These are phyloP conservation scores for Yarrowia hollandica DNA, from an alignment of 805 yeast species.

Conservation along the genomic window DNA sequence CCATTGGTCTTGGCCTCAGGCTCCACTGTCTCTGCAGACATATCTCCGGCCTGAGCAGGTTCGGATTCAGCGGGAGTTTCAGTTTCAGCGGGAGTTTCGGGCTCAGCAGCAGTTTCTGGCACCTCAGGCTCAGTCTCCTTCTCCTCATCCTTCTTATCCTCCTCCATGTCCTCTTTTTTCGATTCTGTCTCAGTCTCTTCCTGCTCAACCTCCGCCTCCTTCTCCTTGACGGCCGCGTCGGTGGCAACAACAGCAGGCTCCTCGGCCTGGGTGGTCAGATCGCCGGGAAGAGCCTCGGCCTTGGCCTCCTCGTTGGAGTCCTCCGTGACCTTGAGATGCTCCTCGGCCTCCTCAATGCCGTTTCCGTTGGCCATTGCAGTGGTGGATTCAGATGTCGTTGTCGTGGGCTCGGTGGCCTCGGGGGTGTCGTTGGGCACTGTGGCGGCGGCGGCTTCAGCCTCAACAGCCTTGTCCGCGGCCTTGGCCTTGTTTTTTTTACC, in stretches of 20 bases:
- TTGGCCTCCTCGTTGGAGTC: conserved; percentile 16
- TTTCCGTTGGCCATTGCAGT: too few species aligned
- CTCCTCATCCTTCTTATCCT: background rate
- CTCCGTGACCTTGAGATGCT: background rate
- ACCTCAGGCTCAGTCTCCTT: background rate
- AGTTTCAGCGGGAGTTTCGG: background rate
- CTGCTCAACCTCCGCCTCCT: background rate
- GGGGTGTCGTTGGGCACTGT: background rate
- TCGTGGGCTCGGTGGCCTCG: background rate
- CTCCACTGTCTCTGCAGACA: background rate
- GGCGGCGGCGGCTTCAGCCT: background rate
- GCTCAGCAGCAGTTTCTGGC: background rate
- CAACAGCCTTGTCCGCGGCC: conserved; percentile 12
- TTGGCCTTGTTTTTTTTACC: conserved; percentile 27
- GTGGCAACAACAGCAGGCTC: conserved; percentile 26
- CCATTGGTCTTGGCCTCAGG: background rate
- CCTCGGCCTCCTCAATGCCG: background rate
- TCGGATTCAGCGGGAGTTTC: background rate
- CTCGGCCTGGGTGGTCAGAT: conserved; percentile 16
- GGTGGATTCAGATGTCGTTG: background rate
- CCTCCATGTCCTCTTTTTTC: background rate
- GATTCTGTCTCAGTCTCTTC: background rate
- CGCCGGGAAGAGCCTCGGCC: conserved; percentile 27
- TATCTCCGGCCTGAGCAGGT: background rate
- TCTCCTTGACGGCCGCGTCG: conserved; percentile 4